phyloP scores from a whole-genome alignment of 257 asterid genomes.

The Salvia hispanica region DNA sequence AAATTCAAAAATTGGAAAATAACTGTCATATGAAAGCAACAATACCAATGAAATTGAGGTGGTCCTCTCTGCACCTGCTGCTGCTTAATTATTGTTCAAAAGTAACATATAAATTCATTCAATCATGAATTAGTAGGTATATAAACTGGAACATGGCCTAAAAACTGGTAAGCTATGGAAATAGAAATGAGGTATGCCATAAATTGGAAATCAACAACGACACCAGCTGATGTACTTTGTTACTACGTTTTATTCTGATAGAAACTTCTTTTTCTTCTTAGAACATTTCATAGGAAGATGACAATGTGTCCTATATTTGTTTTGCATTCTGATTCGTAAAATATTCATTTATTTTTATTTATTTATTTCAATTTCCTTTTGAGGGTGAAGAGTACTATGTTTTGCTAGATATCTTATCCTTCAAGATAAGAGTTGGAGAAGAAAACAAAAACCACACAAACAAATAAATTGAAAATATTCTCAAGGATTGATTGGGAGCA shows the following conservation, averaged over 20 bases:
- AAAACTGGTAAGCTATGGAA: background rate
- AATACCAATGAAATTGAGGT: no score
- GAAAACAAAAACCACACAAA: constrained; percentile 13
- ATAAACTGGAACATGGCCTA: background rate
- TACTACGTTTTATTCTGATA: background rate
- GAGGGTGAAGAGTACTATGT: background rate
- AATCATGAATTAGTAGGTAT: background rate
- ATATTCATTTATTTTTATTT: no score
- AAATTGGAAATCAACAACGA: background rate
- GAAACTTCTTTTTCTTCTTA: background rate
- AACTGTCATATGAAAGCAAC: no score
- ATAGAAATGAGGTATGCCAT: background rate
- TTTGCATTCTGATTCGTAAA: background rate
- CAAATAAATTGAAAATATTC: constrained; percentile 21
- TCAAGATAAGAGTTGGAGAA: background rate
- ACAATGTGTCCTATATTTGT: background rate
- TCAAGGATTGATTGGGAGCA: constrained; percentile 21
- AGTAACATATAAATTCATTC: no score
- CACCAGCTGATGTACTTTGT: background rate
- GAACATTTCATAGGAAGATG: background rate
- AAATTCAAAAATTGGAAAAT: no score
- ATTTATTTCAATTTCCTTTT: no score
- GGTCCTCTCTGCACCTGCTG: no score
- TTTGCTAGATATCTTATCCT: background rate
- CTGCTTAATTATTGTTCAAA: no score